Base-by-base conservation (phyloP, 2,329 filamentous ascomycete genomes). In the Colletotrichum aenigma region DNA sequence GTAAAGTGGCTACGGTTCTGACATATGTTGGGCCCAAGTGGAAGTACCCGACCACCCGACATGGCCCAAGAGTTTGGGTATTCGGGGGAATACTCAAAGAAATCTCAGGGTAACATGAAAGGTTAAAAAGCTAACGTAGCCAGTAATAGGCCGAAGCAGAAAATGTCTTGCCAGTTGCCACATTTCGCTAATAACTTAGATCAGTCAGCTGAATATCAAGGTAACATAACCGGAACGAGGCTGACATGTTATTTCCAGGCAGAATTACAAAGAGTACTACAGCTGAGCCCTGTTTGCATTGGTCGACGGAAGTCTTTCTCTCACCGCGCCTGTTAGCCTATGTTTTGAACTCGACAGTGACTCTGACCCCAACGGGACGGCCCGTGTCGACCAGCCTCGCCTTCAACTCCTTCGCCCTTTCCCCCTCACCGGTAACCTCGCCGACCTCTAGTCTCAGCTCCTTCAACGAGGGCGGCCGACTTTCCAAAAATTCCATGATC, bases 221-320 rank as follows among this genome's bases (percentile, higher is more conserved):
- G 36, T 43, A 9, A 9, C n/a, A n/a, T n/a, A n/a, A 18, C 16
- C 4, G 34, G 9, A 18, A 9, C 7, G 16, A 43, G 16, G 16
- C 16, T 18, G 7, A 18, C 36, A 24, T 24, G 4, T 38, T 18
- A 16, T 18, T 18, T 4, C 1, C 36, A 38, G 36, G 7, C 16
- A 9, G 2, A 4, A 6, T 2, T 3, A 38, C 4, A 9, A 18
- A 8, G 8, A 43, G 36, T 43, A 9, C 1, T 1, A 43, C 9
- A 43, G 0, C 18, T 0, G 4, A 43, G 36, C 0, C 15, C 7
- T 18, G 1, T 43, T 1, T 43, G 16, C 8, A 10, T 18, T 43
- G 7, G 4, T 18, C 16, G 36, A 1, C 10, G 38, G 8, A n/a
- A 43, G 16, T 2, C 18, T 43, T 3, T 43, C 38, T n/a, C 6